These are phyloP conservation scores for Mikania micrantha DNA, from an alignment of 129 eudicot genomes.

Conservation along the genomic window DNA sequence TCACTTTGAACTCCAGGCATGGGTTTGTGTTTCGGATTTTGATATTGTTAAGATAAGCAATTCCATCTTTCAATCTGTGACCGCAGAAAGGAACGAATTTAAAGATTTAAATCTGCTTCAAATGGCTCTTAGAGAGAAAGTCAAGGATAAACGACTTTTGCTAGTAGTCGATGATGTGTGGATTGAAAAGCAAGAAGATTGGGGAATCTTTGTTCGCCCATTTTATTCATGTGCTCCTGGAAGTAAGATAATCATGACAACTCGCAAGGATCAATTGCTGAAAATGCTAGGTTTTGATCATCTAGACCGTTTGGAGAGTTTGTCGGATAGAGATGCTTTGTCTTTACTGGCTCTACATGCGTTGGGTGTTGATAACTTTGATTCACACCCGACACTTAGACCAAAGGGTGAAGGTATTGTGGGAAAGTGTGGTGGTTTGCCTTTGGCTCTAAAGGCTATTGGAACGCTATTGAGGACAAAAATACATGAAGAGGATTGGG, in stretches of 20 bases:
- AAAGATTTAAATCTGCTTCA: conserved; percentile 28
- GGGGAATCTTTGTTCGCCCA: conserved; percentile 25
- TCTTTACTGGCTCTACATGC: conserved; percentile 33
- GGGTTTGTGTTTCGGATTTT: conserved; percentile 42
- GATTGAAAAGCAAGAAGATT: conserved; percentile 24
- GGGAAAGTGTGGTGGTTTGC: conserved; percentile 25
- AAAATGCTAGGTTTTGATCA: conserved; percentile 17
- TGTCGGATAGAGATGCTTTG: conserved; percentile 16
- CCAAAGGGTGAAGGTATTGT: conserved; percentile 20
- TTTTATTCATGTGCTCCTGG: conserved; percentile 24
- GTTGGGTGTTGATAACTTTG: conserved; percentile 8
- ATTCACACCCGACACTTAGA: conserved; percentile 11
- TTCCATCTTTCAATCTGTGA: conserved; percentile 18
- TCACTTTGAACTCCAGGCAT: conserved; percentile 25
- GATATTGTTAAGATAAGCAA: conserved; percentile 18
- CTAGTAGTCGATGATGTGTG: conserved; percentile 44
- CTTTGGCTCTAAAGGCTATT: conserved; percentile 25
- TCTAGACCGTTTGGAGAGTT: conserved; percentile 10
- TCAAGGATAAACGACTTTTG: conserved; percentile 26
- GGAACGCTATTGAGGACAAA: conserved; percentile 24
- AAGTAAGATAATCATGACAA: conserved; percentile 42
- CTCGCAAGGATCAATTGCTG: conserved; percentile 23
- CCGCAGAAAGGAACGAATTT: not conserved
- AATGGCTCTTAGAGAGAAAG: conserved; percentile 7
- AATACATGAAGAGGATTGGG: not conserved